Base-by-base conservation (phyloP, 2,329 filamentous ascomycete species). In the Alternaria hordeiaustralica region DNA sequence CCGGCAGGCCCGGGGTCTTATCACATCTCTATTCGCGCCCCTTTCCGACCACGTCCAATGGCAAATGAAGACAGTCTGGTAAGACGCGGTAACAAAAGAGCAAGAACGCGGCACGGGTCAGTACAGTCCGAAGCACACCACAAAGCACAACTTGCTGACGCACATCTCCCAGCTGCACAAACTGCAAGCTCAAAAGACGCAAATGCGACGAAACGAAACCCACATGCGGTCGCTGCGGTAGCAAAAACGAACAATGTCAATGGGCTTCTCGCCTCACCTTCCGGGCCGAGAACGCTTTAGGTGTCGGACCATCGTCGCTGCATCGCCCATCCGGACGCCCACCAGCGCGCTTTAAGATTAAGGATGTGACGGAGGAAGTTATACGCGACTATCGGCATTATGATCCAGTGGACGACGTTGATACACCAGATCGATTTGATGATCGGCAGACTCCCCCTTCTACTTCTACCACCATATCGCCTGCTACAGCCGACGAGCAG, bases 141-240 rank as follows among this genome's bases (percentile, higher is more conserved):
- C 13, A 44, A 8, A 61, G 8, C 6, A 20, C n/a, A 3, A 21
- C 11, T n/a, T 3, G 25, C 46, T 63, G 4, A 60, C 26, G 0
- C 18, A 18, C 2, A 26, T 28, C 15, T 13, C 4, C 15, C 28
- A 60, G 56, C 9, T 69, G 69, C 46, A 41, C 60, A 9, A 71
- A 70, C 45, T 71, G 70, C 55, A 65, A 68, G 2, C 25, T 46
- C 10, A 71, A 66, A 41, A 51, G 66, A 28, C 60, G 64, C 13
- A 72, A 71, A 45, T 71, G 68, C 28, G 68, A 72, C 23, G 70
- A 71, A 51, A 41, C 30, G 6, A 71, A 72, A 30, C 70, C 70
- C 10, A 49, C 51, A 8, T 72, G 70, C 36, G 58, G 59, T 7
- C 65, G 65, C 20, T 72, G 70, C 58, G 59, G 55, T 20, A 63